phyloP scores from a whole-genome alignment of 2,329 filamentous ascomycete species.

The Pestalotiopsis sp. region DNA sequence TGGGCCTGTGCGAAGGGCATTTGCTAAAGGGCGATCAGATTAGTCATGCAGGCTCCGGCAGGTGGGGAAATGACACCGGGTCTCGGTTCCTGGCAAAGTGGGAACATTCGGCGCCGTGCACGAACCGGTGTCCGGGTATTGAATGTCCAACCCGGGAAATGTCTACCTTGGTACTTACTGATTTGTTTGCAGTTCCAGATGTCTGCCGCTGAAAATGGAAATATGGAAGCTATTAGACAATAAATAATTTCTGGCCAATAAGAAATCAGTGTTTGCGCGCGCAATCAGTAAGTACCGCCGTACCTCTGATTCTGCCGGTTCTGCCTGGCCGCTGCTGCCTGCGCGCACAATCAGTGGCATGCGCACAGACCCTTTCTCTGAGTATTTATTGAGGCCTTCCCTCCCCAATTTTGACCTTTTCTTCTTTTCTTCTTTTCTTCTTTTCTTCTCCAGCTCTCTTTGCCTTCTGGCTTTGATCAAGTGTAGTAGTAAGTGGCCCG shows the following conservation, averaged over 20 bases:
- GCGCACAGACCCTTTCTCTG: not conserved
- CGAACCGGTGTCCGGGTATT: not conserved
- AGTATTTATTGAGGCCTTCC: conserved; percentile 12
- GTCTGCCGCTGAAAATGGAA: not conserved
- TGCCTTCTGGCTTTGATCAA: conserved; percentile 37
- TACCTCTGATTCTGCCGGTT: not conserved
- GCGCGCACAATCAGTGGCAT: not conserved
- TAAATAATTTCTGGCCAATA: not conserved
- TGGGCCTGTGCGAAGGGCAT: no score
- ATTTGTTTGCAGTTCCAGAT: not conserved
- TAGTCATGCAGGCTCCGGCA: not conserved
- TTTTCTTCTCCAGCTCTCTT: conserved; percentile 36
- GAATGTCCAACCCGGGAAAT: not conserved
- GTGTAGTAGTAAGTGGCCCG: conserved; percentile 47
- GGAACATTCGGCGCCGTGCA: not conserved
- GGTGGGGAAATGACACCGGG: not conserved
- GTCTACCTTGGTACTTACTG: not conserved
- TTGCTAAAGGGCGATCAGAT: no score
- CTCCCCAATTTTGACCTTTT: conserved; percentile 8
- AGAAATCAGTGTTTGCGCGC: not conserved
- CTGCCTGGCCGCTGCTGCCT: not conserved
- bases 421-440: conserved; percentile 22
- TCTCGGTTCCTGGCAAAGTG: not conserved
- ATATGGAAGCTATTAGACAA: not conserved
- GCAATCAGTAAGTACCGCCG: not conserved